Evolutionary conservation across 2,329 filamentous ascomycete genomes (phyloP).

Genomic region (Bipolaris zeicola): DNA sequence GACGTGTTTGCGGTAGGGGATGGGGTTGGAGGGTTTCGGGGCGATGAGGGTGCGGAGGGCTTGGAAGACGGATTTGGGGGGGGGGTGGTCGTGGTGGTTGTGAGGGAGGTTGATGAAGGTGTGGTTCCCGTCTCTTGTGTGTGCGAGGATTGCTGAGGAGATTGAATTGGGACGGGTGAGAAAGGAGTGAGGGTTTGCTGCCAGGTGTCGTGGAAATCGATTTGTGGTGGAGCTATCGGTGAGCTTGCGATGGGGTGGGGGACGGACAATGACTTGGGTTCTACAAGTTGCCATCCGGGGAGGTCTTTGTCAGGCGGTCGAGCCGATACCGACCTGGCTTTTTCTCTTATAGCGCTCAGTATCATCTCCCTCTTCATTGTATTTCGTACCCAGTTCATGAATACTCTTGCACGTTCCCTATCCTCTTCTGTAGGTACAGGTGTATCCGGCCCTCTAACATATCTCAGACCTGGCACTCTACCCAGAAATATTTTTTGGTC

Average conservation of each 20-base stretch:
- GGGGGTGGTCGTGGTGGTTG: background rate
- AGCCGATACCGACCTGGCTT: background rate
- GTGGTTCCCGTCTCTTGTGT: no score
- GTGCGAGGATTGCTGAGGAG: no score
- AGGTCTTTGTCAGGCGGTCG: background rate
- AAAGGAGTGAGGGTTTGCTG: no score
- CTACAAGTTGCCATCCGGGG: no score
- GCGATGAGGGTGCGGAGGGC: conserved; percentile 1
- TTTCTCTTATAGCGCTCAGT: background rate
- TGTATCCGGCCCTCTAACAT: conserved; percentile 12
- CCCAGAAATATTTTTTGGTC: conserved; percentile 9
- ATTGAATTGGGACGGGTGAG: no score
- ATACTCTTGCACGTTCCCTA: conserved; percentile 1
- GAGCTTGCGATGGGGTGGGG: no score
- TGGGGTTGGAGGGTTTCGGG: background rate
- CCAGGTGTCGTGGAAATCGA: no score
- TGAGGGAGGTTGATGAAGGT: background rate
- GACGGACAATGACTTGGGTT: no score
- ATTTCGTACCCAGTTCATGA: conserved; percentile 6
- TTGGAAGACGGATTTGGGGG: conserved; percentile 14
- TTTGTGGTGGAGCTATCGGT: no score
- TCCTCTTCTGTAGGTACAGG: conserved; percentile 12
- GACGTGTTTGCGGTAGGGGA: conserved; percentile 11
- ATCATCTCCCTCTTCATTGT: conserved; percentile 6
- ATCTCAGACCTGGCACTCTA: conserved; percentile 15